Base-by-base conservation (phyloP, 257 asterid species). In the Craterostigma plantagineum region DNA sequence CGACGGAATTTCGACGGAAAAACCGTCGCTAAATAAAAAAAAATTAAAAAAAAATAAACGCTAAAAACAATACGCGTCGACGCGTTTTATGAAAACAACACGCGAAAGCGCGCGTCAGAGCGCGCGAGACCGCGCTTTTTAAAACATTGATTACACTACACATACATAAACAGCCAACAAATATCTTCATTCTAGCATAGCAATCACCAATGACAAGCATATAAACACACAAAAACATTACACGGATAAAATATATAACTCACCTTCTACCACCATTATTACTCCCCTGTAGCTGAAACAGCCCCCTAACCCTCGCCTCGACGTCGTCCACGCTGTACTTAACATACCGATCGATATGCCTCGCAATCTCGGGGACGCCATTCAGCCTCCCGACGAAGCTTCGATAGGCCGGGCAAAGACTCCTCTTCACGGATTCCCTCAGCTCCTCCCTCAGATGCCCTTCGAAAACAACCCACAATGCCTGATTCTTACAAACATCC, bases 401-500 rank as follows among this genome's bases (percentile, higher is more conserved):
- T 33, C 74, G 75, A 41, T 83, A 83, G 0, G 95, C 91, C 0
- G 81, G 79, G 34, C 47, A 41, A 42, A 83, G 41, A 16, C 42
- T 66, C 59, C 64, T 75, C 1, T 63, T 61, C 14, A 79, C 71
- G 0, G 86, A 76, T 44, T 34, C 54, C 81, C 76, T 69, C 54
- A 76, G 50, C 46, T 83, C 93, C 33, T 79, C 95, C 44, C 75
- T 69, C 61, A 73, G 34, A 58, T 71, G 78, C 16, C 73, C 93
- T 8, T 83, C 91, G 14, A 73, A 79, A 42, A 83, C 57, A 59
- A 76, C 72, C 95, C 93, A 83, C 13, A 68, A 43, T 0, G 82
- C 64, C 49, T 85, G 94, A 15, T 40, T 58, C 59, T 57, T 72
- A 63, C 76, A 66, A 7, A 64, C 68, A 49, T 75, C 94, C 50